These are phyloP conservation scores for Trichoderma atroviride DNA, from an alignment of 2,329 filamentous ascomycete genomes.

Conservation along the genomic window DNA sequence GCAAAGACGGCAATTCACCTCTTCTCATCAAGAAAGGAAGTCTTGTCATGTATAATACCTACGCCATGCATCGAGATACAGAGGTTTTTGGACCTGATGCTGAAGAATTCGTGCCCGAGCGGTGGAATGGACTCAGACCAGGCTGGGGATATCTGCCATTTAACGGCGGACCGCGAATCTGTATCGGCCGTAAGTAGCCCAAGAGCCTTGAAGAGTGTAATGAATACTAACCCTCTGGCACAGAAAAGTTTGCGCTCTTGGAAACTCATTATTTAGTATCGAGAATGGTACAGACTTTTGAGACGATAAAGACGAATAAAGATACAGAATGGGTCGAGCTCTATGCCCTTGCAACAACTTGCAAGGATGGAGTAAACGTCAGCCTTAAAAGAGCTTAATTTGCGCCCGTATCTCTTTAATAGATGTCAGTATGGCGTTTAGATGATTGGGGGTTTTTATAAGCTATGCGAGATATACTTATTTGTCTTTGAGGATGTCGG, in stretches of 20 bases:
- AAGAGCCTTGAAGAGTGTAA: too few species aligned
- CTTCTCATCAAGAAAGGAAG: conserved; percentile 54
- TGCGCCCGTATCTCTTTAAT: background rate
- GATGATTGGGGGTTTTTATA: too few species aligned
- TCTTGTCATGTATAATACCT: conserved; percentile 48
- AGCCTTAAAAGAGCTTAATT: background rate
- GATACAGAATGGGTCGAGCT: conserved; percentile 39
- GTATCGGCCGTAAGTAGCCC: conserved; percentile 45
- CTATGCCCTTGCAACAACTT: conserved; percentile 41
- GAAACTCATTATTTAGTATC: conserved; percentile 42
- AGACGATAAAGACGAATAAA: conserved; percentile 35
- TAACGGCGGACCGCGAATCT: conserved; percentile 50
- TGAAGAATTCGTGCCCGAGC: conserved; percentile 45
- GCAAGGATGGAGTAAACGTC: conserved; percentile 38
- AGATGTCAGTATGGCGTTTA: background rate
- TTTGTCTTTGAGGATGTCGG: background rate
- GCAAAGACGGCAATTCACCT: conserved; percentile 50
- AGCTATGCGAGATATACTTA: background rate
- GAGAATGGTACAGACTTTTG: conserved; percentile 41
- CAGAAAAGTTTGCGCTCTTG: conserved; percentile 42
- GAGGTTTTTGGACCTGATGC: conserved; percentile 44
- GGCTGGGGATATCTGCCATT: conserved; percentile 51
- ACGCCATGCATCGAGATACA: conserved; percentile 44
- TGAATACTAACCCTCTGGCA: conserved; percentile 14
- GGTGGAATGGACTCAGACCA: conserved; percentile 45